Base-by-base conservation (phyloP, 2,329 filamentous ascomycete genomes). In the Colletotrichum costaricense region DNA sequence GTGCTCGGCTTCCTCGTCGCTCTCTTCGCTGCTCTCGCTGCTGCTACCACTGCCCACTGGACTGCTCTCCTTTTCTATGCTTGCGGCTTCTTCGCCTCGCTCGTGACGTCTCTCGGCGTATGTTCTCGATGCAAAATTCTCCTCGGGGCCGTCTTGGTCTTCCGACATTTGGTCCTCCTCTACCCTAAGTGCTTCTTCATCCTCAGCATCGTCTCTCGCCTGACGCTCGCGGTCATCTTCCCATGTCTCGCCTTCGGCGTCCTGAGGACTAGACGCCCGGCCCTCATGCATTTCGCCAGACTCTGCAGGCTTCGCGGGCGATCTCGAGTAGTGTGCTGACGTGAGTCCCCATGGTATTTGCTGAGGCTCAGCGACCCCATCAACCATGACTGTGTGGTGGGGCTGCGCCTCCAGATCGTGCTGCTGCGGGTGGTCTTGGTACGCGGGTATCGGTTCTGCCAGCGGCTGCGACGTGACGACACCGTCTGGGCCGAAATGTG, bases 271-370 rank as follows among this genome's bases (percentile, higher is more conserved):
- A 16, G 26, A 11, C 12, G 22, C 52, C 28, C 30, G 60, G 8
- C 11, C 26, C 14, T 46, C 33, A 6, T 42, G 55, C 28, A 11
- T 49, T 14, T 55, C 46, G 9, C 24, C 38, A 24, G 28, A 14
- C 24, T 63, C 59, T 24, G 12, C 54, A 9, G 58, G n/a, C 38
- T 24, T 54, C 12, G 16, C 30, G 11, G 60, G 33, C 14, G 63
- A 52, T 4, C 49, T 57, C 1, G 62, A 42, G 8, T 52, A 59
- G 19, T 72, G 63, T 28, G 60, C n/a, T n/a, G 74, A 56, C n/a
- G 62, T 63, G 42, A 67, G 60, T 2, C 73, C 73, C 74, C 74
- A 76, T 8, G 74, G 66, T 9, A 66, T 33, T 14, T 69, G 69
- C 22, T 66, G 63, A 28, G 74, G 73, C 56, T 75, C 73, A 2